Evolutionary conservation across 495 filamentous ascomycete genomes (phyloP), one percentile per base, ranked within the genome.

Genomic region (Talaromyces nanjingensis): DNA sequence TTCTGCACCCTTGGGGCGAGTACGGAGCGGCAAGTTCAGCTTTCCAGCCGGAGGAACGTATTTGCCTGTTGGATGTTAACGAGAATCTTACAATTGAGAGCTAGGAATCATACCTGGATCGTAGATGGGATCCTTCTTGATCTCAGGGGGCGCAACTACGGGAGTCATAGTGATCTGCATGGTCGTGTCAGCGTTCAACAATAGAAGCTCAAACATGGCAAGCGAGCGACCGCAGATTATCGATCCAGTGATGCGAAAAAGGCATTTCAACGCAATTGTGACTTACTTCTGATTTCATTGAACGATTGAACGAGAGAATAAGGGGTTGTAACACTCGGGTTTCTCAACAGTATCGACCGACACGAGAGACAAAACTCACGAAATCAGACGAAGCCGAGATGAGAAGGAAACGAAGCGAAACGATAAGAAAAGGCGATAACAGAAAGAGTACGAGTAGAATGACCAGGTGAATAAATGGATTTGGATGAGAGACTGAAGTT

Each of bases 401-500:
- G 53, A 56, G 27, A 29, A 29, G 53, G 12, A 2, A 12, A 20
- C 11, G 27, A n/a, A 29, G 53, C 12, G 16, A 25, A 29, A 6
- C 53, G 22, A 56, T 56, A 56, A 56, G 53, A 56, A 45, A 63
- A 65, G 62, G 55, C 20, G 24, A 61, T 39, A 56, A 68, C 24
- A 56, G 64, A 59, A 49, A 63, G 54, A 63, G 58, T 59, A 65
- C 45, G 53, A 63, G 49, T 59, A 56, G 65, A 58, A 6, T 57
- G 58, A 49, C 63, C 29, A 34, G 31, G 8, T 24, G 42, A 59
- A 64, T 60, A 67, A 62, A 64, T 39, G 67, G 49, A 63, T 29
- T 59, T 56, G 60, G 63, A 67, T 18, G 25, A 57, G 59, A 53
- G 63, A 70, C 66, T 66, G 65, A 67, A 63, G 18, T 14, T 42